These are phyloP conservation scores for Cryptococcus sp. DNA, from an alignment of 1,284 basidiomycete species.

Conservation along the genomic window DNA sequence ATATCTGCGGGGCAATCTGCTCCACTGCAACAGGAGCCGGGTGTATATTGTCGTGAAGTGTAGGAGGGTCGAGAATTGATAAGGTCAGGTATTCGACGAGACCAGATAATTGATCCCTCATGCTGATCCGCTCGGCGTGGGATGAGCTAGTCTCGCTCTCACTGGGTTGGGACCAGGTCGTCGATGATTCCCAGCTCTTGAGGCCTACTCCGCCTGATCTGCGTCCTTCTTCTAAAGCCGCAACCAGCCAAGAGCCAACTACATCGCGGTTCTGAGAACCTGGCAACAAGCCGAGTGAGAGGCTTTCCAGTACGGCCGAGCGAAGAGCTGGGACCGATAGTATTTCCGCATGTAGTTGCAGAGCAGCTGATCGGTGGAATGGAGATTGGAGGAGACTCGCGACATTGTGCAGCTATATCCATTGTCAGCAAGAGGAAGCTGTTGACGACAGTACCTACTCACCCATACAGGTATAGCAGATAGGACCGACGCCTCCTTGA, in stretches of 20 bases:
- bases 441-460: slow-evolving; percentile 40
- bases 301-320: slow-evolving; percentile 62
- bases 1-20: slow-evolving; percentile 19
- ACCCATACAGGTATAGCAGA: slow-evolving; percentile 81
- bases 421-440: slow-evolving; percentile 20
- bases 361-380: slow-evolving; percentile 72
- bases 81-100: slow-evolving; percentile 50
- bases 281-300: slow-evolving; percentile 52
- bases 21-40: slow-evolving; percentile 54
- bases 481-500: slow-evolving; percentile 43
- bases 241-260: slow-evolving; percentile 72
- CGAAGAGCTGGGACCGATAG: slow-evolving; percentile 62
- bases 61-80: slow-evolving; percentile 66
- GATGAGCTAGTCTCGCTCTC: slow-evolving; percentile 7
- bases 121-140: slow-evolving; percentile 41
- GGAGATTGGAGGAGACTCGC: slow-evolving; percentile 79
- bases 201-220: slow-evolving; percentile 40
- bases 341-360: slow-evolving; percentile 69
- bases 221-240: slow-evolving; percentile 48
- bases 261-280: slow-evolving; percentile 69
- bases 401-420: slow-evolving; percentile 75
- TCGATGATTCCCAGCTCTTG: slow-evolving; percentile 39
- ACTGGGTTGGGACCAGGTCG: slow-evolving; percentile 15
- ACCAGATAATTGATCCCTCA: slow-evolving; percentile 50
- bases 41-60: slow-evolving; percentile 68